Conservation (phyloP, 108 stramenopile genomes). For the Nitzschia sp. region DNA sequence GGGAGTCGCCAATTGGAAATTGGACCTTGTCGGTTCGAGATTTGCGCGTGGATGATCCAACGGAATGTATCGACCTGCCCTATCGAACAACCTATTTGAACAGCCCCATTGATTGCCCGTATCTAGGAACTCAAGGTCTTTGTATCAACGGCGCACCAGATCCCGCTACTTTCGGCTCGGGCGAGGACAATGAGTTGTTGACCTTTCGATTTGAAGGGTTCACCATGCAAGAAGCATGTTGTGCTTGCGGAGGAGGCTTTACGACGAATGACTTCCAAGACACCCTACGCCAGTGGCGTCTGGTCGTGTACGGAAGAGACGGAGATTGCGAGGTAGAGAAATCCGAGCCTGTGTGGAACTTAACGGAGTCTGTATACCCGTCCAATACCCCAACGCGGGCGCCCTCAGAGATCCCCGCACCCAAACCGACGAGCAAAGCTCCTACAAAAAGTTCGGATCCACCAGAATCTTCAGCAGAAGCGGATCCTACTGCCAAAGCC, state of each 20-base stretch:
- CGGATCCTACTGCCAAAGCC: background rate
- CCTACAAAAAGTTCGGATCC: background rate
- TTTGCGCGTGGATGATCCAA: constrained; percentile 14
- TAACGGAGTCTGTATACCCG: background rate
- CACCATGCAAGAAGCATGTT: constrained; percentile 28
- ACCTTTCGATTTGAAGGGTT: constrained; percentile 3
- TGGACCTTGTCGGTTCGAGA: constrained; percentile 39
- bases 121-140: background rate
- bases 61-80: constrained; percentile 15
- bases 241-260: constrained; percentile 33
- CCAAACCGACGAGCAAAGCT: background rate
- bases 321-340: background rate
- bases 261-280: background rate
- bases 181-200: background rate
- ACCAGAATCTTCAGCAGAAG: background rate
- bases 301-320: constrained; percentile 37
- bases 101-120: background rate
- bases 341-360: background rate
- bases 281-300: constrained; percentile 26
- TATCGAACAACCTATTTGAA: background rate
- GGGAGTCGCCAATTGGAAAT: constrained; percentile 30
- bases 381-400: background rate
- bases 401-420: background rate
- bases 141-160: background rate
- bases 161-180: background rate